Conservation (phyloP, 2,329 filamentous ascomycete species). For the Xylaria sp. region DNA sequence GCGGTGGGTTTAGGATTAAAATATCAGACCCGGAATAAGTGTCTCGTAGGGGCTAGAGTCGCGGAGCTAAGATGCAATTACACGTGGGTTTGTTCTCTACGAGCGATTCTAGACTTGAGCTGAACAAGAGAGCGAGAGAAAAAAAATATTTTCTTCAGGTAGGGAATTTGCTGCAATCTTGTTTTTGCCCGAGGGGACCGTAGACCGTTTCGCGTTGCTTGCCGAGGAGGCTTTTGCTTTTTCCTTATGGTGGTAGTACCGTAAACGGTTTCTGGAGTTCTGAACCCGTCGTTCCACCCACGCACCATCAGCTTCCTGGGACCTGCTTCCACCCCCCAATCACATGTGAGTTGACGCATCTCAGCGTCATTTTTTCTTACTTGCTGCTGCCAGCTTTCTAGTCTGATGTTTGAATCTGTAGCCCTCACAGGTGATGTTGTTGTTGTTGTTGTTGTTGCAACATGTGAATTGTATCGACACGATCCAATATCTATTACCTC, state of each 20-base stretch:
- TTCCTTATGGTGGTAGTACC: neutral
- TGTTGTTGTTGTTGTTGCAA: neutral
- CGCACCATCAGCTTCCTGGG: neutral
- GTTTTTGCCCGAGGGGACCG: neutral
- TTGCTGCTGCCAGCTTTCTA: too few species aligned
- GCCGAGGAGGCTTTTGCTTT: neutral
- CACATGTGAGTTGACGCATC: too few species aligned
- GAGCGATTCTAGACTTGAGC: neutral
- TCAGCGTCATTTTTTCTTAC: too few species aligned
- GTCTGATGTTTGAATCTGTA: too few species aligned
- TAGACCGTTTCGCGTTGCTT: neutral
- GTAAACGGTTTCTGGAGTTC: neutral
- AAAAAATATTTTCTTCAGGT: neutral
- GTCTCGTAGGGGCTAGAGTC: constrained; percentile 1
- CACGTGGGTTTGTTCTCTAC: neutral
- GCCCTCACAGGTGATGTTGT: too few species aligned
- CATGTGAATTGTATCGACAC: neutral
- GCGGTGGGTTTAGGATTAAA: neutral
- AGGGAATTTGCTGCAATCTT: neutral
- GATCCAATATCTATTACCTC: neutral
- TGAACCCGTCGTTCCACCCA: neutral
- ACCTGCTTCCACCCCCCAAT: too few species aligned
- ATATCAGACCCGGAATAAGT: constrained; percentile 2
- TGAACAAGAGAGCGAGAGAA: neutral
- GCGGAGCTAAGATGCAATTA: constrained; percentile 10